Evolutionary conservation across 1,284 basidiomycete genomes (phyloP).

Genomic region (Malassezia sympodialis): DNA sequence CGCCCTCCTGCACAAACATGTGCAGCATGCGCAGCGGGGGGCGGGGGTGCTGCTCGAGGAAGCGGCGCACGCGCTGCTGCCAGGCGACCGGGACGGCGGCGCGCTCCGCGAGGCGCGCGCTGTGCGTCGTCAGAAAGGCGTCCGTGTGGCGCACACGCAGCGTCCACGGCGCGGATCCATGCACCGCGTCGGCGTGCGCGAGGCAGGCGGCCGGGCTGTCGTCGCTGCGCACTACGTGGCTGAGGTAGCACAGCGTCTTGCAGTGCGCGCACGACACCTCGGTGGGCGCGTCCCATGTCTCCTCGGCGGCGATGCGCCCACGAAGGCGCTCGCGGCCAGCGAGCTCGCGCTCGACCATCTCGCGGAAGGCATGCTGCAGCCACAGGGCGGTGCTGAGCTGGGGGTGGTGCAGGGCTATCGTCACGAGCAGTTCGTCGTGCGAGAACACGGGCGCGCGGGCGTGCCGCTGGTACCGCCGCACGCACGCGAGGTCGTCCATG

Average conservation of each 20-base stretch:
- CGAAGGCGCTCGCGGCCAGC: conserved; percentile 56
- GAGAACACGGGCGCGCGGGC: conserved; percentile 92
- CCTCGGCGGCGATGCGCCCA: conserved; percentile 40
- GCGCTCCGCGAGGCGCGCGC: conserved; percentile 52
- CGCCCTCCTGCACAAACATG: conserved; percentile 70
- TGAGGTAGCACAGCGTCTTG: conserved; percentile 90
- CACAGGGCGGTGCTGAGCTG: conserved; percentile 87
- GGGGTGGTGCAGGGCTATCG: conserved; percentile 82
- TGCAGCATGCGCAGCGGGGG: conserved; percentile 67
- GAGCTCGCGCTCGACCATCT: conserved; percentile 81
- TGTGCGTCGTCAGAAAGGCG: conserved; percentile 55
- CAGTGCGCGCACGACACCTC: conserved; percentile 90
- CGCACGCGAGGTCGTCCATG: conserved; percentile 71
- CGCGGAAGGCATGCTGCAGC: conserved; percentile 61
- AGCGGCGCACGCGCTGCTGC: conserved; percentile 61
- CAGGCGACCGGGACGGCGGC: conserved; percentile 67
- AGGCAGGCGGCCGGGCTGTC: conserved; percentile 62
- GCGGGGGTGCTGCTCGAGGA: conserved; percentile 55
- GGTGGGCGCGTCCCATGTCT: conserved; percentile 69
- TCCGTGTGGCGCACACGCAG: conserved; percentile 75
- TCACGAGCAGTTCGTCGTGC: conserved; percentile 89
- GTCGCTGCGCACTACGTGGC: conserved; percentile 58
- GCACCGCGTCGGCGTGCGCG: conserved; percentile 69
- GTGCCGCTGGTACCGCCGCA: conserved; percentile 72
- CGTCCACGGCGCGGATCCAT: conserved; percentile 58